Percentiles rank a stretch among this genome's conserved stretches.
These are phyloP conservation scores for Pichia inconspicua DNA, from an alignment of 1,139 yeast genomes.

Conservation along the genomic window DNA sequence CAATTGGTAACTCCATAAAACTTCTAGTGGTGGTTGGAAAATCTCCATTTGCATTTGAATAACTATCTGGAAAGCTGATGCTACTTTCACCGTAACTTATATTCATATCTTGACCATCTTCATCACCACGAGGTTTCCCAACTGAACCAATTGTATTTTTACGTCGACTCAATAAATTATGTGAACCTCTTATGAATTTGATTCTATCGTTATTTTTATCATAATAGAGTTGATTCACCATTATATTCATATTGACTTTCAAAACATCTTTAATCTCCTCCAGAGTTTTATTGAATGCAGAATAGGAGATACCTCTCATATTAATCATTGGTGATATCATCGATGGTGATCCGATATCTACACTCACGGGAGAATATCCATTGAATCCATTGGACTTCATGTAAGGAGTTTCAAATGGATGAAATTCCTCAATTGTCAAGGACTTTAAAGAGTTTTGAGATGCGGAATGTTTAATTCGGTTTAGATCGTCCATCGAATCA, in stretches of 20 bases:
- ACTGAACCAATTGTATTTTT: slow-evolving; percentile 12
- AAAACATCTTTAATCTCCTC: slow-evolving; percentile 24
- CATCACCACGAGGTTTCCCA: neutral
- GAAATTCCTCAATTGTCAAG: neutral
- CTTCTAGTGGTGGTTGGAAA: slow-evolving; percentile 6
- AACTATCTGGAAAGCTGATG: neutral
- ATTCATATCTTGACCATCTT: neutral
- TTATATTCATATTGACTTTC: slow-evolving; percentile 21
- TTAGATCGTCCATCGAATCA: neutral
- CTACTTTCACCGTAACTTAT: neutral
- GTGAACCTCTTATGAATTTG: slow-evolving; percentile 15
- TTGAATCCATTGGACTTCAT: slow-evolving; percentile 16
- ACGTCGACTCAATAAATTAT: slow-evolving; percentile 10
- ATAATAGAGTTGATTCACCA: slow-evolving; percentile 20
- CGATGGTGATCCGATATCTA: slow-evolving; percentile 19
- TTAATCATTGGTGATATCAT: slow-evolving; percentile 17
- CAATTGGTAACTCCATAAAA: slow-evolving; percentile 12
- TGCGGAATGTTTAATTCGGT: slow-evolving; percentile 1
- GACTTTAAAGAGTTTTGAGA: slow-evolving; percentile 5
- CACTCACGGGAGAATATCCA: slow-evolving; percentile 9
- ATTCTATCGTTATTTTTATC: slow-evolving; percentile 20
- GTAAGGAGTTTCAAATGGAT: slow-evolving; percentile 17
- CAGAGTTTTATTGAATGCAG: slow-evolving; percentile 13
- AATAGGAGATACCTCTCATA: slow-evolving; percentile 4
- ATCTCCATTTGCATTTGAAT: neutral